phyloP scores from a whole-genome alignment of 805 yeast species.

The Suhomyces prunicola region DNA sequence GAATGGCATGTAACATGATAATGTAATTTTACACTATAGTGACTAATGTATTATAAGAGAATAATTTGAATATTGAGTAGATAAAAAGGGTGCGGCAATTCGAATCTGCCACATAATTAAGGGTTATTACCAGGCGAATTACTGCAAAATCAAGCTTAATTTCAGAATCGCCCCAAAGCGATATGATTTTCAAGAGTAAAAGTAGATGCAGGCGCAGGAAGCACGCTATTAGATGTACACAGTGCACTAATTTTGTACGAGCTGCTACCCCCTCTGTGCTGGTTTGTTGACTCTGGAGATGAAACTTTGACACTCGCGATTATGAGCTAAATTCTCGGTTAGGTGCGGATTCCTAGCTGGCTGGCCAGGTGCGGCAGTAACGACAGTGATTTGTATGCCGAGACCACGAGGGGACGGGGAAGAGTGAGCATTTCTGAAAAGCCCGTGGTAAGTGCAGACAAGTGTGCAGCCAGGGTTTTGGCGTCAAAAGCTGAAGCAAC shows the following conservation, averaged over 20 bases:
- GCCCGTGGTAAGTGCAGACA: no score
- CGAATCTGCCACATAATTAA: not conserved
- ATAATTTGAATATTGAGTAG: not conserved
- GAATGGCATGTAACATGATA: slow-evolving; percentile 1
- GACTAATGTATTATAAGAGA: slow-evolving; percentile 2
- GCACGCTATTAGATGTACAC: no score
- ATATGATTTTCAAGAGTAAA: no score
- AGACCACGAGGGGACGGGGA: not conserved
- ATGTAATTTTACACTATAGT: slow-evolving; percentile 1
- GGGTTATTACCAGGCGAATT: not conserved
- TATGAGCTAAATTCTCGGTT: not conserved
- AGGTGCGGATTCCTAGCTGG: not conserved
- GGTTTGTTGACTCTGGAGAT: not conserved
- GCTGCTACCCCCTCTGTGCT: not conserved
- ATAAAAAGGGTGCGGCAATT: not conserved
- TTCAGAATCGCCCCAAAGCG: not conserved
- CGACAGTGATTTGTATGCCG: not conserved
- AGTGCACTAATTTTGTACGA: not conserved
- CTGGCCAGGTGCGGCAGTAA: not conserved
- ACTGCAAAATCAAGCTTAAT: not conserved
- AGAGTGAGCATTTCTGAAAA: no score
- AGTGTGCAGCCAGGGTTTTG: no score
- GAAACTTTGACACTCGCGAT: not conserved
- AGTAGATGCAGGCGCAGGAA: no score
- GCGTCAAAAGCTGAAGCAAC: no score